These are phyloP conservation scores for Penicillium sp. DNA, from an alignment of 2,329 filamentous ascomycete species.

Conservation along the genomic window DNA sequence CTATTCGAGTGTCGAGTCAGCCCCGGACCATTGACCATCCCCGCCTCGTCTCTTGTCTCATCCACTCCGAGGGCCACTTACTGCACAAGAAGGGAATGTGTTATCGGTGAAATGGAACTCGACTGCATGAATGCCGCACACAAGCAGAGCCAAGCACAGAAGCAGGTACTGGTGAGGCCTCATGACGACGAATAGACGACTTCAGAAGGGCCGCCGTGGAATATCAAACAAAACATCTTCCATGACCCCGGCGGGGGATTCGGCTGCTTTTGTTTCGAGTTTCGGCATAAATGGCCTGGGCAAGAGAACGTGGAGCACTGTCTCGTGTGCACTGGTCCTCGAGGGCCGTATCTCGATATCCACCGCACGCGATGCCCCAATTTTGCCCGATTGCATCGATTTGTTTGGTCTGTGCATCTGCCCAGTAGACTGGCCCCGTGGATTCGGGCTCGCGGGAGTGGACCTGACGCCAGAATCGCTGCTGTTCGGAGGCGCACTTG, in stretches of 20 bases:
- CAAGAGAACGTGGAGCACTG: conserved; percentile 4
- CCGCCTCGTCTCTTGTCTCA: no score
- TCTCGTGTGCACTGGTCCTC: background rate
- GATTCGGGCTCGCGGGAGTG: background rate
- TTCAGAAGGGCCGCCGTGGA: background rate
- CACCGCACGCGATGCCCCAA: conserved; percentile 3
- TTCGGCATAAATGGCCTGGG: background rate
- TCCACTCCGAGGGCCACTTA: background rate
- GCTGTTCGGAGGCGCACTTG: background rate
- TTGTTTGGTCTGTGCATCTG: background rate
- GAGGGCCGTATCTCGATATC: background rate
- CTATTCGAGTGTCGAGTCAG: conserved; percentile 3
- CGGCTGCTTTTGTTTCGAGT: conserved; percentile 6
- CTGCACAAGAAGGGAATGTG: conserved; percentile 10
- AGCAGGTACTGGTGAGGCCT: conserved; percentile 3
- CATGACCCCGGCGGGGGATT: background rate
- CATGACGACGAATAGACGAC: conserved; percentile 1
- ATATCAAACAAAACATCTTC: background rate
- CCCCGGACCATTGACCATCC: background rate
- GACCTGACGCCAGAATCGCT: background rate
- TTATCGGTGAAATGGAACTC: background rate
- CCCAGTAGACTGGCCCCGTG: background rate
- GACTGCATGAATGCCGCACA: conserved; percentile 1
- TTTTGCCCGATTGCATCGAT: conserved; percentile 2
- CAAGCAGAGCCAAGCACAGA: conserved; percentile 4